Percentiles rank a stretch among this genome's conserved stretches.
phyloP scores from a whole-genome alignment of 257 asterid genomes.

The Scutellaria baicalensis region DNA sequence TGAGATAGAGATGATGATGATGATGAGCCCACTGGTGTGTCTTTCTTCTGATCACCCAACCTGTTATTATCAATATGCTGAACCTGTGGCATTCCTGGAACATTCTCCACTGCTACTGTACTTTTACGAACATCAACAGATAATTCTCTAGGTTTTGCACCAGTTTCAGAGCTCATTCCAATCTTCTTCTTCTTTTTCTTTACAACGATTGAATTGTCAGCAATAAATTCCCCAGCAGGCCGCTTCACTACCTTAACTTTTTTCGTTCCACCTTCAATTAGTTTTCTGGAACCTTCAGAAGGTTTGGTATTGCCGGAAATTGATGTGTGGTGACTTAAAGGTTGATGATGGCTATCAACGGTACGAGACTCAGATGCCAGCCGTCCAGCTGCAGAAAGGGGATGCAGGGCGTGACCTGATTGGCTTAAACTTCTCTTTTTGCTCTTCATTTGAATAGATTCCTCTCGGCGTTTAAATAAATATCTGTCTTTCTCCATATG shows the following conservation, averaged over 20 bases:
- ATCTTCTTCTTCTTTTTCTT: constrained; percentile 48
- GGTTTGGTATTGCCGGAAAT: constrained; percentile 11
- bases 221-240: constrained; percentile 29
- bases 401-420: constrained; percentile 20
- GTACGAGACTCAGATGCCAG: constrained; percentile 21
- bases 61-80: constrained; percentile 7
- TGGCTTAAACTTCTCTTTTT: constrained; percentile 31
- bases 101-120: constrained; percentile 16
- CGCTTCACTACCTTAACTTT: constrained; percentile 44
- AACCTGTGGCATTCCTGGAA: constrained; percentile 17
- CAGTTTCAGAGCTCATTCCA: constrained; percentile 14
- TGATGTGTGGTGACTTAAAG: not conserved
- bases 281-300: constrained; percentile 28
- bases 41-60: constrained; percentile 16
- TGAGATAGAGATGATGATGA: constrained; percentile 21
- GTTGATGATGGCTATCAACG: constrained; percentile 25
- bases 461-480: constrained; percentile 51
- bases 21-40: not conserved
- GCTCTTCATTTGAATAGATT: constrained; percentile 32
- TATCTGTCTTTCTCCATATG: constrained; percentile 39
- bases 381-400: constrained; percentile 17
- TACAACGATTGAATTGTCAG: constrained; percentile 28
- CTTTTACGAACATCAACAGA: constrained; percentile 14
- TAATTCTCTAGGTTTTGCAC: constrained; percentile 18
- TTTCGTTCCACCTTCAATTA: constrained; percentile 29